Conservation (phyloP, 2,329 filamentous ascomycete genomes). For the Aquanectria penicillioides region DNA sequence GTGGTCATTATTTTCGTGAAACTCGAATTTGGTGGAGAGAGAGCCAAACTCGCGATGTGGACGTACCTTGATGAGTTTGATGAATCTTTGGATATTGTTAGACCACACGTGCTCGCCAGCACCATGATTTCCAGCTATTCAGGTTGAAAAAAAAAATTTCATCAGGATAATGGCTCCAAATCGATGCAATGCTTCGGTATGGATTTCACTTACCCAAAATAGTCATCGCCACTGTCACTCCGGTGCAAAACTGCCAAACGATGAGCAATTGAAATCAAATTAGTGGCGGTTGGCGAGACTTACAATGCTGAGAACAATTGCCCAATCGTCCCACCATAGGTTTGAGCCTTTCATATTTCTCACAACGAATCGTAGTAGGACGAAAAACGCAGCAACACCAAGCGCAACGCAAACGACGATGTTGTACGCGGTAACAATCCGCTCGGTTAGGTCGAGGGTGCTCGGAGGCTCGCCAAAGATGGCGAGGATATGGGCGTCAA, state of each 20-base stretch:
- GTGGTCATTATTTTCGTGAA: too few relatives aligned
- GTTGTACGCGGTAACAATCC: slow-evolving; percentile 17
- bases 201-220: slow-evolving; percentile 14
- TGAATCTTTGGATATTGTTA: slow-evolving; percentile 11
- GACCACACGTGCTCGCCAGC: slow-evolving; percentile 25
- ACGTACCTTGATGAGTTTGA: slow-evolving; percentile 21
- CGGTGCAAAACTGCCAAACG: neutral
- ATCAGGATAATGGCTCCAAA: neutral
- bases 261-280: neutral
- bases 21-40: too few relatives aligned
- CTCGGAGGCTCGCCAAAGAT: slow-evolving; percentile 18
- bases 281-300: neutral
- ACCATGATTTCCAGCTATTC: slow-evolving; percentile 17
- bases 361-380: slow-evolving; percentile 17
- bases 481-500: slow-evolving; percentile 13
- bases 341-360: slow-evolving; percentile 11
- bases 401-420: slow-evolving; percentile 20
- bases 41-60: too few relatives aligned
- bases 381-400: slow-evolving; percentile 5
- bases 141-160: too few relatives aligned
- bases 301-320: slow-evolving; percentile 18
- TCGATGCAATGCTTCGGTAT: neutral
- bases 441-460: slow-evolving; percentile 12
- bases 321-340: slow-evolving; percentile 21
- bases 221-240: slow-evolving; percentile 16